Evolutionary conservation across 2,329 filamentous ascomycete genomes (phyloP), one percentile per base, ranked within the genome.

Genomic region (Cercospora janseana): DNA sequence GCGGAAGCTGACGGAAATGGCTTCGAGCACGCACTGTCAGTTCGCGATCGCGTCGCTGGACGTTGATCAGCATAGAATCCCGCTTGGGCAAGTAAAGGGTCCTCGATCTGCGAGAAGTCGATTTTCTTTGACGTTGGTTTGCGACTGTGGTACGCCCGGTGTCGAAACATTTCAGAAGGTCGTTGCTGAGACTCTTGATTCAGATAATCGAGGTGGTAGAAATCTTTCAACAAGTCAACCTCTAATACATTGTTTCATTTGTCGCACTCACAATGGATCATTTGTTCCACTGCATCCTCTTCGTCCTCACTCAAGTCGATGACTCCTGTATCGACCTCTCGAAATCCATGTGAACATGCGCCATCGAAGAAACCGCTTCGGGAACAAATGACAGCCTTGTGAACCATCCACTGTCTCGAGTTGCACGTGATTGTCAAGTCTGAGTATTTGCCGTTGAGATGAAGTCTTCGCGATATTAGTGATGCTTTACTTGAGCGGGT

Each of bases 361-460:
- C 66, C 67, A 50, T 70, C 67, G 60, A 70, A 70, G 63, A 77
- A 77, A 16, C 67, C 69, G 28, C 72, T 75, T 40, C 75, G 65
- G 28, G 74, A 74, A 62, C 74, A 76, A 40, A 77, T 62, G 34
- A 77, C 70, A 4, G 72, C 73, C 56, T 70, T 69, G 59, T 77
- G 75, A 8, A 75, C 73, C 21, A 63, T 64, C 65, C 73, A 77
- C 67, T 68, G 70, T 64, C 68, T 69, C 51, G 63, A 61, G 51
- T 72, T 71, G 66, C 71, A 75, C 43, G 66, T 65, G 60, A 77
- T 69, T 41, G 71, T 76, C 55, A 77, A 67, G 63, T 77, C 75
- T 49, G 73, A 74, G 61, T 75, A 77, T 57, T 67, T 68, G 21
- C 67, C 67, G 34, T 61, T 63, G 34, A 68, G 51, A 50, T 68